Percentiles rank a stretch among this genome's conserved stretches.
These are phyloP conservation scores for Mycena rebaudengoi DNA, from an alignment of 768 basidiomycete species.

Conservation along the genomic window DNA sequence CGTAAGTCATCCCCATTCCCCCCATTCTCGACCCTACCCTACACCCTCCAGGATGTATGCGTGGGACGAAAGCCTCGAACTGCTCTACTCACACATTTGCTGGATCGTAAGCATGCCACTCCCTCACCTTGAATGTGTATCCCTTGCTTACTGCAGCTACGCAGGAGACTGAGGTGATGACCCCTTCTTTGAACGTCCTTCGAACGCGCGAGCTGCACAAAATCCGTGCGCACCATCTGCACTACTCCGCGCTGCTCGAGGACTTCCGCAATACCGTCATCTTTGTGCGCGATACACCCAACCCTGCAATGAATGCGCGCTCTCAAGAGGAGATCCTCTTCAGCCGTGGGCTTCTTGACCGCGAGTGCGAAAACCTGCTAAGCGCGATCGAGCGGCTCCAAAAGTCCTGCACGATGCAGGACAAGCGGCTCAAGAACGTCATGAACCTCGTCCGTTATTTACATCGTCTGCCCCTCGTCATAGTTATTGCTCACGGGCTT, in stretches of 20 bases:
- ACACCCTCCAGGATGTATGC: constrained; percentile 59
- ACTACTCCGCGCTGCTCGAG: constrained; percentile 62
- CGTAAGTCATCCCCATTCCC: constrained; percentile 25
- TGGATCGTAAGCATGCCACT: constrained; percentile 53
- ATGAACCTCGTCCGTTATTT: constrained; percentile 65
- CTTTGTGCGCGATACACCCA: constrained; percentile 58
- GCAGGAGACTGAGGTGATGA: constrained; percentile 60
- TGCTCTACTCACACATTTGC: constrained; percentile 59
- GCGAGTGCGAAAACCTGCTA: constrained; percentile 60
- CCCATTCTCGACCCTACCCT: too few relatives aligned
- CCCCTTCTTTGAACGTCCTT: constrained; percentile 48
- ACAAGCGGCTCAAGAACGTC: constrained; percentile 59
- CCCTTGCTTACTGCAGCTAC: background rate
- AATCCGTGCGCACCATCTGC: constrained; percentile 67
- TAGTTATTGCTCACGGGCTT: too few relatives aligned
- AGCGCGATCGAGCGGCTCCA: constrained; percentile 59
- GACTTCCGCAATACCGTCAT: constrained; percentile 61
- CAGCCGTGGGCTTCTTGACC: constrained; percentile 43
- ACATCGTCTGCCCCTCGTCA: too few relatives aligned
- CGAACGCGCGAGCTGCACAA: constrained; percentile 65
- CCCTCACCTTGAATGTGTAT: background rate
- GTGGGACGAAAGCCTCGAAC: constrained; percentile 68
- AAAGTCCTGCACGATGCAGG: constrained; percentile 51
- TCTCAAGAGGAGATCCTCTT: constrained; percentile 35
- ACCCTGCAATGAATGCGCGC: constrained; percentile 59